Percentiles rank a stretch among this genome's conserved stretches.
phyloP scores from a whole-genome alignment of 2,329 filamentous ascomycete species.

The Xylariaceae sp. region DNA sequence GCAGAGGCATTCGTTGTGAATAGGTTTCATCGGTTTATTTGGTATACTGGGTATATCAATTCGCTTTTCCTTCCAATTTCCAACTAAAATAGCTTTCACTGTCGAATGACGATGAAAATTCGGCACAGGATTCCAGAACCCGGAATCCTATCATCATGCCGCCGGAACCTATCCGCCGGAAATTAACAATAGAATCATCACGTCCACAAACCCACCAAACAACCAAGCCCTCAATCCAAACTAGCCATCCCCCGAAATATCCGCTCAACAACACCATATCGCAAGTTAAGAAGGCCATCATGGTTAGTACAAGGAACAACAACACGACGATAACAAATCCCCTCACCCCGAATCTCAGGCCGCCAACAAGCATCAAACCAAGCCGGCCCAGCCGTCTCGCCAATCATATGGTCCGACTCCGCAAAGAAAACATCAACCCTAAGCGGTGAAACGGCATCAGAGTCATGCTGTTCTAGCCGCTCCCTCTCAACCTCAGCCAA shows the following conservation, averaged over 20 bases:
- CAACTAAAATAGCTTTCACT: too few relatives aligned
- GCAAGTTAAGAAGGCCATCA: constrained; percentile 20
- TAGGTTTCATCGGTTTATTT: too few relatives aligned
- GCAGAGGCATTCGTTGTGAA: too few relatives aligned
- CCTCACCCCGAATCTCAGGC: constrained; percentile 17
- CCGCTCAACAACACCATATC: constrained; percentile 20
- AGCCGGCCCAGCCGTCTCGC: constrained; percentile 12
- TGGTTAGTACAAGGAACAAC: constrained; percentile 17
- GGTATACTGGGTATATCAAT: too few relatives aligned
- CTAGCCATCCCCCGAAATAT: constrained; percentile 18
- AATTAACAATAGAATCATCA: too few relatives aligned
- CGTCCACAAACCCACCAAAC: too few relatives aligned
- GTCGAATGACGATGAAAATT: too few relatives aligned
- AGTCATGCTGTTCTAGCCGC: background rate
- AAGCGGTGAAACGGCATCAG: constrained; percentile 1
- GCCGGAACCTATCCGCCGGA: too few relatives aligned
- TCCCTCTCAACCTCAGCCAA: constrained; percentile 18
- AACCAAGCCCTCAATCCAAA: too few relatives aligned
- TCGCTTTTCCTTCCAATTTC: too few relatives aligned
- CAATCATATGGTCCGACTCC: constrained; percentile 25
- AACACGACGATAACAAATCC: constrained; percentile 19
- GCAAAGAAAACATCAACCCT: constrained; percentile 23
- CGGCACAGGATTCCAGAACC: too few relatives aligned
- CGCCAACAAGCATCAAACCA: constrained; percentile 26
- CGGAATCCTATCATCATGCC: too few relatives aligned